phyloP scores from a whole-genome alignment of 2,329 filamentous ascomycete species.

The Ascochyta viciae-villosae region DNA sequence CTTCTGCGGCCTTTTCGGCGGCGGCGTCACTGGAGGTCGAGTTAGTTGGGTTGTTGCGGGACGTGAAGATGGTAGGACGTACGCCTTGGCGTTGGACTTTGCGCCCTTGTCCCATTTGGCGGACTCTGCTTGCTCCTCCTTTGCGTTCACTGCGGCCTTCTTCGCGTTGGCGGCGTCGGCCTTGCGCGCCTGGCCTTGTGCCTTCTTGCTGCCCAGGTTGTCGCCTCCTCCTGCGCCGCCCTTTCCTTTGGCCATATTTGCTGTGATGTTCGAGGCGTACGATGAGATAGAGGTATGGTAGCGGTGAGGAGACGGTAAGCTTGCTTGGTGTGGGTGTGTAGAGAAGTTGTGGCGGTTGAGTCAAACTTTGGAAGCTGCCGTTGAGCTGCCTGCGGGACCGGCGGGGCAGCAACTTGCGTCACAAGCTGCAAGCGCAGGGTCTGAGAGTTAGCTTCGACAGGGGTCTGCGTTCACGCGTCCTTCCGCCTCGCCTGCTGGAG shows the following conservation, averaged over 20 bases:
- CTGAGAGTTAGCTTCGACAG: constrained; percentile 10
- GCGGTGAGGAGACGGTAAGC: neutral
- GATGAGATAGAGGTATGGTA: neutral
- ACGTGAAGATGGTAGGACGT: constrained; percentile 45
- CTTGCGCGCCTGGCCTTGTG: constrained; percentile 87
- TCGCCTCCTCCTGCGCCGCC: constrained; percentile 66
- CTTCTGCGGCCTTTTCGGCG: constrained; percentile 81
- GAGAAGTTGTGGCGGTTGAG: constrained; percentile 8
- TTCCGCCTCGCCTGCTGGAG: neutral
- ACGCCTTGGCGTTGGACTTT: constrained; percentile 90
- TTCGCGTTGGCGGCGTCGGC: constrained; percentile 86
- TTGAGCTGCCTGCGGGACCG: constrained; percentile 18
- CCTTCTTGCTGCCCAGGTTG: constrained; percentile 78
- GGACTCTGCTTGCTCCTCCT: constrained; percentile 71
- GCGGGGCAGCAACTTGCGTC: constrained; percentile 10
- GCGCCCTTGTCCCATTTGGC: constrained; percentile 84
- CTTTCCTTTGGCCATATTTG: constrained; percentile 56
- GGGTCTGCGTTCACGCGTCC: constrained; percentile 2
- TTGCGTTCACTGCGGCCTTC: constrained; percentile 72
- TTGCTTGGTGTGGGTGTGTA: neutral
- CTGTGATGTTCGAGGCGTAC: neutral
- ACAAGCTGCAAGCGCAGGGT: constrained; percentile 14
- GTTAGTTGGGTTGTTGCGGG: constrained; percentile 9
- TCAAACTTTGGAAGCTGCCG: constrained; percentile 17
- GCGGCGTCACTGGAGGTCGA: constrained; percentile 73